phyloP scores from a whole-genome alignment of 148 eudicot genomes.

The Polygonum aviculare region DNA sequence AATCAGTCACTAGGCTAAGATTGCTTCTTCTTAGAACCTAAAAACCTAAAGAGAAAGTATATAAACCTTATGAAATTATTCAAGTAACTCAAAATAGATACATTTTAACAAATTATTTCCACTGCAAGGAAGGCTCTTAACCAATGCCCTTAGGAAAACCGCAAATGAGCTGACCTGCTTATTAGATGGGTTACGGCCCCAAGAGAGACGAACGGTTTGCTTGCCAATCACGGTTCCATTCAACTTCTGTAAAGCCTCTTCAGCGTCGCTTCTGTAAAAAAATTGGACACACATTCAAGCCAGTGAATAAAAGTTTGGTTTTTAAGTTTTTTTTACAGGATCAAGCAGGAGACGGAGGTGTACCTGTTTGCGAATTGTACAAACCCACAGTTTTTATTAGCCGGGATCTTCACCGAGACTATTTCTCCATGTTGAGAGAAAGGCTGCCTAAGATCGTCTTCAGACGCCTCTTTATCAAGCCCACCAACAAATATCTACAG shows the following conservation, averaged over 20 bases:
- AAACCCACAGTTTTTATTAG: conserved; percentile 92
- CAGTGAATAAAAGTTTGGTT: conserved; percentile 27
- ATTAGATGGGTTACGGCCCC: conserved; percentile 95
- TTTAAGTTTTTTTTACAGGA: conserved; percentile 53
- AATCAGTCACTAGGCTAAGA: no score
- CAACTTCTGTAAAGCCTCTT: conserved; percentile 83
- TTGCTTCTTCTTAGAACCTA: conserved; percentile 48
- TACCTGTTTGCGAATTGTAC: conserved; percentile 92
- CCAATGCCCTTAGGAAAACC: no score
- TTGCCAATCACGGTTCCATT: conserved; percentile 80
- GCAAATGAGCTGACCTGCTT: conserved; percentile 47
- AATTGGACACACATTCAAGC: conserved; percentile 26
- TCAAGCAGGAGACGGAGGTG: conserved; percentile 45
- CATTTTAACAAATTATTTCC: no score
- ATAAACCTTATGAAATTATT: no score
- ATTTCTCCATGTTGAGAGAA: conserved; percentile 87
- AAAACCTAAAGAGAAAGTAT: conserved; percentile 11
- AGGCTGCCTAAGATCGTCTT: conserved; percentile 85
- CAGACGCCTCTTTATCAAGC: conserved; percentile 79
- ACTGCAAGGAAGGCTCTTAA: no score
- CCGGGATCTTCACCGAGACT: conserved; percentile 92
- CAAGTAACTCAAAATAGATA: no score
- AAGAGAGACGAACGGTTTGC: conserved; percentile 93
- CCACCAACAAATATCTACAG: conserved; percentile 95
- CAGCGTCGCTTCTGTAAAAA: conserved; percentile 47